Percentiles rank a stretch among this genome's conserved stretches.
Evolutionary conservation across 2,329 filamentous ascomycete genomes (phyloP).

Genomic region (Neofusicoccum laricinum): DNA sequence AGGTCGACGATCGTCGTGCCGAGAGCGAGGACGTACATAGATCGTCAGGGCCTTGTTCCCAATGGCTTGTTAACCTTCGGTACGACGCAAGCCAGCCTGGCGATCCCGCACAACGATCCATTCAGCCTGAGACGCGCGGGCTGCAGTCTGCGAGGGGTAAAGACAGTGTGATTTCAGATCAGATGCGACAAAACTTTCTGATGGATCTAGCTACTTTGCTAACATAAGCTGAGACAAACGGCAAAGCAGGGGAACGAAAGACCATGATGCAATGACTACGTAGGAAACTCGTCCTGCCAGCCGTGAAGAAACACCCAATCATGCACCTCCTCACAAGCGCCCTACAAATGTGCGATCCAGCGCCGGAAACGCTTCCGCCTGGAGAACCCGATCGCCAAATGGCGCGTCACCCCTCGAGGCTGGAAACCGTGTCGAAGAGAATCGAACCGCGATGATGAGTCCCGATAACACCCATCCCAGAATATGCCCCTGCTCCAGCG

Average conservation of each 20-base stretch:
- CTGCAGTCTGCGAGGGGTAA: background rate
- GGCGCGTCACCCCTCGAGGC: background rate
- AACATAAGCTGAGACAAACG: background rate
- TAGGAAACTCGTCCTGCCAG: conserved; percentile 1
- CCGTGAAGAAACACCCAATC: conserved; percentile 2
- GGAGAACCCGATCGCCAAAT: background rate
- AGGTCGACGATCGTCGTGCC: conserved; percentile 7
- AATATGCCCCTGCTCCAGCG: conserved; percentile 12
- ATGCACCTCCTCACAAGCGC: conserved; percentile 11
- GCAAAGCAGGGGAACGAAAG: conserved; percentile 1
- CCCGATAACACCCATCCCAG: conserved; percentile 10
- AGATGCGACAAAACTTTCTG: conserved; percentile 4
- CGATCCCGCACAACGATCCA: conserved; percentile 10
- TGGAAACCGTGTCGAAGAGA: background rate
- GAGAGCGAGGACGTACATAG: conserved; percentile 1
- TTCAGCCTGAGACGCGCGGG: background rate
- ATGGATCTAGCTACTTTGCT: conserved; percentile 9
- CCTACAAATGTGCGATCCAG: conserved; percentile 17
- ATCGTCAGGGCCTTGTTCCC: conserved; percentile 11
- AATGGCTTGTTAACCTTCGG: conserved; percentile 2
- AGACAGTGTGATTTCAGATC: conserved; percentile 1
- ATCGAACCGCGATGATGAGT: conserved; percentile 6
- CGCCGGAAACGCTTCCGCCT: conserved; percentile 1
- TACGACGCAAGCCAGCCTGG: conserved; percentile 9
- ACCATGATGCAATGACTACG: conserved; percentile 15